phyloP scores from a whole-genome alignment of 192 early-diverging fungal species.

The Gryganskiella cystojenkinii region DNA sequence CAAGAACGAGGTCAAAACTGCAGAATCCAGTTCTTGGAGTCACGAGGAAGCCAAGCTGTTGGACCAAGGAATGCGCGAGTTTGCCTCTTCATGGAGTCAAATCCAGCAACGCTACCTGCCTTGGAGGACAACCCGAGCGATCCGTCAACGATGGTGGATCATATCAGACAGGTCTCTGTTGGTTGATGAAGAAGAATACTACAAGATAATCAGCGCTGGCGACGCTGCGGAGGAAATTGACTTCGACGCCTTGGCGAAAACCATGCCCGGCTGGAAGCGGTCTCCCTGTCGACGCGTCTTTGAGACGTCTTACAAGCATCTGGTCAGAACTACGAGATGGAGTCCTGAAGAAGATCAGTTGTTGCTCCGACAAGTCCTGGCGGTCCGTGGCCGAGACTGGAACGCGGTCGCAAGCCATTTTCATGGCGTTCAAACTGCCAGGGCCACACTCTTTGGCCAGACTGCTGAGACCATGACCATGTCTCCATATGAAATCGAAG shows the following conservation, averaged over 20 bases:
- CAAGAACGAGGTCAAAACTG: constrained; percentile 1
- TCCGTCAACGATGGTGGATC: constrained; percentile 34
- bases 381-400: constrained; percentile 26
- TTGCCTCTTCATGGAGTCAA: constrained; percentile 15
- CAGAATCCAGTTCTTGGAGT: constrained; percentile 12
- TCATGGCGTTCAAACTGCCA: constrained; percentile 27
- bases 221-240: constrained; percentile 1
- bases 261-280: constrained; percentile 31
- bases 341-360: constrained; percentile 19
- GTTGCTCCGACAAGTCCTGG: constrained; percentile 14
- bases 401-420: constrained; percentile 28
- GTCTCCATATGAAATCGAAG: background rate
- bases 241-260: constrained; percentile 5
- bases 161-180: constrained; percentile 27
- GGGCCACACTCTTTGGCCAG: constrained; percentile 10
- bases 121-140: constrained; percentile 15
- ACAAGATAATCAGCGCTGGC: constrained; percentile 26
- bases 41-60: constrained; percentile 35
- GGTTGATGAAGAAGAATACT: constrained; percentile 36
- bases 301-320: constrained; percentile 33
- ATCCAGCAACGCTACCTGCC: constrained; percentile 25
- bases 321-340: constrained; percentile 20
- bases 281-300: constrained; percentile 33
- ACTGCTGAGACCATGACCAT: background rate
- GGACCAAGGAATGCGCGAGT: constrained; percentile 32